Evolutionary conservation across 2,329 filamentous ascomycete species (phyloP).

Genomic region (Metarhizium robertsii): DNA sequence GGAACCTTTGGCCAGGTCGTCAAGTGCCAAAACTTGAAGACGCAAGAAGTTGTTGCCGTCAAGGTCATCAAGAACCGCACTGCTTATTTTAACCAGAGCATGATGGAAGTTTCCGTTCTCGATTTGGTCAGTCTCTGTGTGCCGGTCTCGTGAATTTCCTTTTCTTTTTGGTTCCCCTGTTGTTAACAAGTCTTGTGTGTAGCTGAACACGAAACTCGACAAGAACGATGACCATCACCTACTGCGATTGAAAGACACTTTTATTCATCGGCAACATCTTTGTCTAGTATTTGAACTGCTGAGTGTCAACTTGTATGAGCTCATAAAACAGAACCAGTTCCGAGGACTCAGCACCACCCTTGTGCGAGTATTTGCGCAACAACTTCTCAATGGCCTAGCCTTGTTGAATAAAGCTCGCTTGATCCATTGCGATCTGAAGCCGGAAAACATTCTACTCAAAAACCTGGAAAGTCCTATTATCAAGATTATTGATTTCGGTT

Average conservation of each 20-base stretch:
- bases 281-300: conserved; percentile 94
- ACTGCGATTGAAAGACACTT: conserved; percentile 89
- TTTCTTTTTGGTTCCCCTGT: too few relatives aligned
- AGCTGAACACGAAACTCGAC: conserved; percentile 97
- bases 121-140: conserved; percentile 58
- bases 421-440: conserved; percentile 97
- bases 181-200: conserved; percentile 15
- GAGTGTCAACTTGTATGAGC: conserved; percentile 94
- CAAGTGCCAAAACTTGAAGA: conserved; percentile 97
- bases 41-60: conserved; percentile 94
- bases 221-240: conserved; percentile 99
- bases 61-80: conserved; percentile 99
- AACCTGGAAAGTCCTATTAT: conserved; percentile 98
- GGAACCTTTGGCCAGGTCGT: conserved; percentile 98
- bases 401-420: conserved; percentile 91
- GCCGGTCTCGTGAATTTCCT: too few relatives aligned
- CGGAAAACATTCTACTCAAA: conserved; percentile 94
- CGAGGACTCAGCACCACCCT: conserved; percentile 92
- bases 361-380: conserved; percentile 94
- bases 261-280: conserved; percentile 94
- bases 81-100: conserved; percentile 98
- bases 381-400: conserved; percentile 84
- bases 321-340: conserved; percentile 99
- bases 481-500: conserved; percentile 99
- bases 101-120: conserved; percentile 99